Base-by-base conservation (phyloP, 257 asterid species). In the Capsicum rhomboideum region DNA sequence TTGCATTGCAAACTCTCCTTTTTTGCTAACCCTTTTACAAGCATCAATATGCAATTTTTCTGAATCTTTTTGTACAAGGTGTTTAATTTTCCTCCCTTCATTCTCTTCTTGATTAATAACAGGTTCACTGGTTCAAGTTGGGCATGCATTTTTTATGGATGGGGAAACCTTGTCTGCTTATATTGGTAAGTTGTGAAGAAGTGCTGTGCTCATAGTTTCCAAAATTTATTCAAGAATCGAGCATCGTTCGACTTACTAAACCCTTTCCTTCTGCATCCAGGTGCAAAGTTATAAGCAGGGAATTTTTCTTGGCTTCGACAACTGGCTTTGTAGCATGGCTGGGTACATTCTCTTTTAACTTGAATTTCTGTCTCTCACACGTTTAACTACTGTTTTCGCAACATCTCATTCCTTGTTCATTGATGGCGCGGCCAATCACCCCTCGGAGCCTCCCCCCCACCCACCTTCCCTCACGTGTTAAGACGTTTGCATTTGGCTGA, bases 91-190 rank as follows among this genome's bases (percentile, higher is more conserved):
- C 4, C 34, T 7, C 20, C 34, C 54, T 64, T 63, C 28, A 23
- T 28, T 56, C 49, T 82, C 13, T 66, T 52, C 67, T 49, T 18
- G 42, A 74, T 81, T 56, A 34, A 82, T 68, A 82, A 90, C 93
- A 96, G 99, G 99, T 96, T 96, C 90, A 87, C 93, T 59, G 98
- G 99, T 80, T 92, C 99, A 18, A 83, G 89, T 63, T 96, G 98
- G 98, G 98, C 97, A 75, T 87, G 93, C 40, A 17, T 91, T 59
- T 89, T 93, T 85, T 95, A 96, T 37, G 99, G 99, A 90, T 96
- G 98, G 98, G 99, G 99, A 69, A 96, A 96, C 88, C 99, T 96
- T 52, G 82, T 91, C 75, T 93, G 98, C 93, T 85, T 96, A 87
- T 95, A 87, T 90, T 86, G 97, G 99, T 96, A 93, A 86, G 53